Base-by-base conservation (phyloP, 2,329 filamentous ascomycete species). In the Diplodia sapinea region DNA sequence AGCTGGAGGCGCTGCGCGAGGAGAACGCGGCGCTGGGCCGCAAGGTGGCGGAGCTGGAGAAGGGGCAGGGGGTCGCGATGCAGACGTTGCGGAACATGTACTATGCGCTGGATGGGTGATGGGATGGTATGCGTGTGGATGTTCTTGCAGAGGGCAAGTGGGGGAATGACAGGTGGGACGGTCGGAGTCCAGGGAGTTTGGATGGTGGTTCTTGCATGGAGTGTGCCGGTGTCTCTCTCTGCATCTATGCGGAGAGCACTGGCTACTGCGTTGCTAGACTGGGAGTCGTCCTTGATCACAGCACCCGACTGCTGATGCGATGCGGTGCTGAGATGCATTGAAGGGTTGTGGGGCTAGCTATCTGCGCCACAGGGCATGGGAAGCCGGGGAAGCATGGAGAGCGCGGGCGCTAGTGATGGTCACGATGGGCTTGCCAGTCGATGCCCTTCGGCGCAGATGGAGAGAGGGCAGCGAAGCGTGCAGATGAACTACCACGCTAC, bases 91-190 rank as follows among this genome's bases (percentile, higher is more conserved):
- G 43, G 59, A 20, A 63, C n/a, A 51, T 63, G 59, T 63, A 63
- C 7, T 63, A 63, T 51, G 59, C 59, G 26, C 59, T 63, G 26
- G 59, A 51, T n/a, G 29, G 20, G 8, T 51, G n/a, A 62, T 51
- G 17, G 9, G 33, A 12, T 36, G 33, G 9, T 36, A 6, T 9
- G 3, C 26, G 33, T 9, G 6, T 40, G 4, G 38, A 15, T 9
- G 26, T 43, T 26, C 23, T 17, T 26, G 8, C 5, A 47, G 20
- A 29, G 7, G 15, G 23, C 2, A 12, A 12, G 23, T 2, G 23
- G 26, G 56, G 15, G 23, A 26, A 13, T 6, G 38, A n/a, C 33
- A 7, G 13, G 12, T 23, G 17, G 17, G 54, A 3, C 3, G 15
- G 12, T 17, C 0, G 29, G 26, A 15, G 15, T 9, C 3, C 11